Percentiles rank a stretch among this genome's conserved stretches.
phyloP scores from a whole-genome alignment of 2,329 filamentous ascomycete genomes.

The Fusarium mexicanum region DNA sequence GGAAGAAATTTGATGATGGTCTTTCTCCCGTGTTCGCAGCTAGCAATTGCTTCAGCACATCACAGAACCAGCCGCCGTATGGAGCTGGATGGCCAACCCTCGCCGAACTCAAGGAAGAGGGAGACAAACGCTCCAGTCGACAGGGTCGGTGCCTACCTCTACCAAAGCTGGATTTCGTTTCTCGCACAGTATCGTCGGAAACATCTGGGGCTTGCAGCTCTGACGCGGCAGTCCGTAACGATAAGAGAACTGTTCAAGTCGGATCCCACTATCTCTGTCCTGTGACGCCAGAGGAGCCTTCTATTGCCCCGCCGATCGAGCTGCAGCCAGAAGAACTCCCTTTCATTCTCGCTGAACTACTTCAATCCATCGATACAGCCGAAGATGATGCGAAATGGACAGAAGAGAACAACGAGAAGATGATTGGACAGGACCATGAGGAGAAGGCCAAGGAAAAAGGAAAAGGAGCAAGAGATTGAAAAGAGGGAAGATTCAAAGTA shows the following conservation, averaged over 20 bases:
- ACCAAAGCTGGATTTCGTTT: slow-evolving; percentile 42
- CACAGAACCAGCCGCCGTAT: slow-evolving; percentile 15
- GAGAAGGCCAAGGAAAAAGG: background rate
- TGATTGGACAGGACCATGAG: background rate
- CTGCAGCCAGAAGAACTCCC: slow-evolving; percentile 15
- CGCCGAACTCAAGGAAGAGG: slow-evolving; percentile 50
- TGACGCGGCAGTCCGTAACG: slow-evolving; percentile 41
- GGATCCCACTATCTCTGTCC: slow-evolving; percentile 37
- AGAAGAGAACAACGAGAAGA: background rate
- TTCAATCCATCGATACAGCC: slow-evolving; percentile 11
- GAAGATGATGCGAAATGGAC: background rate
- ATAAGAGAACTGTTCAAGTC: slow-evolving; percentile 40
- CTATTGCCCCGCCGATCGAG: slow-evolving; percentile 2
- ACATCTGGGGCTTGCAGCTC: slow-evolving; percentile 23
- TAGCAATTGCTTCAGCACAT: slow-evolving; percentile 47
- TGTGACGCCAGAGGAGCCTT: slow-evolving; percentile 5
- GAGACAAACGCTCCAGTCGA: slow-evolving; percentile 42
- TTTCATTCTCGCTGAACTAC: slow-evolving; percentile 2
- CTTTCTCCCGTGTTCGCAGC: slow-evolving; percentile 49
- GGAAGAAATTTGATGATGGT: slow-evolving; percentile 42
- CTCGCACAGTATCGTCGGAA: slow-evolving; percentile 4
- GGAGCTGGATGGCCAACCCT: slow-evolving; percentile 48
- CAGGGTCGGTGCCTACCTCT: slow-evolving; percentile 47
- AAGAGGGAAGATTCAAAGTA: slow-evolving; percentile 13
- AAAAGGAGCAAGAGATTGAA: background rate